Base-by-base conservation (phyloP, 148 eudicot species). In the Persicaria tinctoria region DNA sequence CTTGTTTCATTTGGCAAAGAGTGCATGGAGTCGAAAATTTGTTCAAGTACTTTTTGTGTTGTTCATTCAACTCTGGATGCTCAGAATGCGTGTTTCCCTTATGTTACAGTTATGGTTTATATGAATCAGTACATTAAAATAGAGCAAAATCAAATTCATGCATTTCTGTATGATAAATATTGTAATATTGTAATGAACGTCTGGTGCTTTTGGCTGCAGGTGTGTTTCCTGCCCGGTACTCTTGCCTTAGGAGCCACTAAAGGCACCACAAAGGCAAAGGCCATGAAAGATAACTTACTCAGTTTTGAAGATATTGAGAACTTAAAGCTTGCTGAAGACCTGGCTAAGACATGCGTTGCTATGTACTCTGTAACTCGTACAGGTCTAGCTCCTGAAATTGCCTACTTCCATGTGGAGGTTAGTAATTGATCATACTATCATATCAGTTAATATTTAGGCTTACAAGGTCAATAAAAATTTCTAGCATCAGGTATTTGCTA, bases 171-270 rank as follows among this genome's bases (percentile, higher is more conserved):
- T 12, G 17, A 64, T 64, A 32, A 64, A 38, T 64, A 64, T 38
- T 38, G 17, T 66, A 64, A 38, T 64, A 64, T 38, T 38, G 17
- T 66, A 13, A 32, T 66, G 7, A 27, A 66, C 38, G 47, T 38
- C 16, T 14, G 47, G 41, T 66, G 13, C 70, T 66, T 66, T 47
- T 66, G 70, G 47, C 70, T 66, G 48, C 80, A 93, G 96, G 98
- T 89, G 49, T 93, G 98, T 80, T 93, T 93, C 78, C 90, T 93
- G 53, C 88, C 98, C 73, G 98, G 96, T 12, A 89, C 90, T 75
- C 96, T 93, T 80, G 98, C 98, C 20, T 90, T 93, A 38, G 98
- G 98, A 77, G 98, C 93, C 79, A 93, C 98, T 56, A 89, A 88
- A 80, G 98, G 98, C 73, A 78, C 82, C 13, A 85, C 91, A 72